phyloP scores from a whole-genome alignment of 2,329 filamentous ascomycete species.

The Penicillium sp. region DNA sequence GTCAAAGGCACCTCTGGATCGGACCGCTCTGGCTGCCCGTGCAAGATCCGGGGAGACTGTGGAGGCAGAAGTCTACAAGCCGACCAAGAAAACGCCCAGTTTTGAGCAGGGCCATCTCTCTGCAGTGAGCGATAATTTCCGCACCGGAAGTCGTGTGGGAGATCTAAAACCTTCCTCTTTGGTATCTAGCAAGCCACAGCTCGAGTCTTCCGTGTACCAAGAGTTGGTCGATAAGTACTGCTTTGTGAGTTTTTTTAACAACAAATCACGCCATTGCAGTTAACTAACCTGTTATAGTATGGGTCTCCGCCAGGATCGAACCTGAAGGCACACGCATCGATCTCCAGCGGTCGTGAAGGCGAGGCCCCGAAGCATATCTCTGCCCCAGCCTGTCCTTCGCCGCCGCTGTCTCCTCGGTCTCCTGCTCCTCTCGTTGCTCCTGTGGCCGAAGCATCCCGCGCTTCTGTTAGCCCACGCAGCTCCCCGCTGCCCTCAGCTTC shows the following conservation, averaged over 20 bases:
- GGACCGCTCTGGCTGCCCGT: constrained; percentile 48
- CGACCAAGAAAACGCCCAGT: constrained; percentile 10
- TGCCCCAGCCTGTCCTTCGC: constrained; percentile 17
- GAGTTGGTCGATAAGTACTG: constrained; percentile 98
- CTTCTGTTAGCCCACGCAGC: constrained; percentile 10
- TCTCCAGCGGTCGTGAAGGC: constrained; percentile 10
- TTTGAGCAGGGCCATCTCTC: constrained; percentile 13
- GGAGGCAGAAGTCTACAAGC: constrained; percentile 6
- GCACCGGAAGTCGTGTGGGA: constrained; percentile 12
- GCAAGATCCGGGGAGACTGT: constrained; percentile 44
- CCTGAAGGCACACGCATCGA: constrained; percentile 10
- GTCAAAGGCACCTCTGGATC: constrained; percentile 54
- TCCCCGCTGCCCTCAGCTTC: constrained; percentile 18
- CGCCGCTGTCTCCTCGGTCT: constrained; percentile 22
- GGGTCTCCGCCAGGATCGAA: constrained; percentile 40
- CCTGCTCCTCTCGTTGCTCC: constrained; percentile 12
- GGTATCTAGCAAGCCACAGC: constrained; percentile 55
- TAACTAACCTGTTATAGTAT: constrained; percentile 36
- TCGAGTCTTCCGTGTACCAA: constrained; percentile 84
- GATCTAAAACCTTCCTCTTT: constrained; percentile 46
- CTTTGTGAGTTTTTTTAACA: constrained; percentile 71
- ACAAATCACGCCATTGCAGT: not conserved
- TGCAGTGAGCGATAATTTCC: constrained; percentile 15
- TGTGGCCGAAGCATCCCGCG: constrained; percentile 7
- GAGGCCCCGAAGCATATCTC: constrained; percentile 10